Base-by-base conservation (phyloP, 2,329 filamentous ascomycete species). In the Monosporascus sp. region DNA sequence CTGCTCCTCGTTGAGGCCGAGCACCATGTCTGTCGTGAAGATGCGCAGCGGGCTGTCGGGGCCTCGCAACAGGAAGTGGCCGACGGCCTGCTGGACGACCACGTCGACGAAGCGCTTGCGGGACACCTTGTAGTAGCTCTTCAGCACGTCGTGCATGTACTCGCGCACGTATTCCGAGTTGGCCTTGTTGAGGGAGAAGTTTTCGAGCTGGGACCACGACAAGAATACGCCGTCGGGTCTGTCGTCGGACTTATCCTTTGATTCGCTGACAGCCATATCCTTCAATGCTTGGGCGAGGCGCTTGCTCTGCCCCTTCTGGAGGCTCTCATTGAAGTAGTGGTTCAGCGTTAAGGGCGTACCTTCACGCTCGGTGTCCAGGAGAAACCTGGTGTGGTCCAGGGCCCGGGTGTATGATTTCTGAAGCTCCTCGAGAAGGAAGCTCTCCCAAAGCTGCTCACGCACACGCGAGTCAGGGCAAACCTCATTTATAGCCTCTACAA, bases 71-170 rank as follows among this genome's bases (percentile, higher is more conserved):
- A 89, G 71, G 54, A 74, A 73, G 60, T 83, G 68, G 44, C 80
- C 76, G 2, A 80, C 70, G 0, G 76, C 81, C 56, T 88, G 84
- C 55, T 78, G 76, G 60, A 74, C 83, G 2, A 90, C 65, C 3
- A 73, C 77, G 58, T 89, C 85, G 2, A 86, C 75, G 53, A 89
- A 86, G 0, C 83, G 77, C 60, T 80, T 80, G 14, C 72, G 73
- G 0, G 83, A 74, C 1, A 86, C 78, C 25, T 80, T 75, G 69
- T 89, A 88, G 65, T 85, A 89, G 2, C 77, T 73, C 27, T 73
- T 65, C 0, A 89, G 70, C 1, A 81, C 78, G 54, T 88, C 79
- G 51, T 86, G 81, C 5, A 88, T 77, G 9, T 83, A 75, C 36
- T 79, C 70, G 3, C 73, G 58, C 1, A 68, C 65, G 41, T 75